phyloP scores from a whole-genome alignment of 805 yeast genomes.

The Myxozyma neotropica region DNA sequence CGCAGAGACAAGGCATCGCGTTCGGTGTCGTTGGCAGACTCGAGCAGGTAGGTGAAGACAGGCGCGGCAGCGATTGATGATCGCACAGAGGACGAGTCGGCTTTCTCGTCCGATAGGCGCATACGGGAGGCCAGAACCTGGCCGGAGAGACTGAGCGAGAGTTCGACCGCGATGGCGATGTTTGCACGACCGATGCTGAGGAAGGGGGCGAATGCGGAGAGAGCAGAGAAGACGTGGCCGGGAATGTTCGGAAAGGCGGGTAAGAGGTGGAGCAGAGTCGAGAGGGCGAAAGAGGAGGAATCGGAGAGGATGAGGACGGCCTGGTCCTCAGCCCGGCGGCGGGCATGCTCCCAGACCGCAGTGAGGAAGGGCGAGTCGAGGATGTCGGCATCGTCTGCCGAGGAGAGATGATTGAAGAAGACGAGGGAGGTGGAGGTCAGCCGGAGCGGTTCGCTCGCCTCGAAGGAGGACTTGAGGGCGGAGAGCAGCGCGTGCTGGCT shows the following conservation, averaged over 20 bases:
- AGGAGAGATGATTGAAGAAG: constrained; percentile 7
- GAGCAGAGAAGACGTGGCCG: constrained; percentile 42
- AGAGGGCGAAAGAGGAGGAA: constrained; percentile 11
- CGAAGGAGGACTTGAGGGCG: constrained; percentile 17
- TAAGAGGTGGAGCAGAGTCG: constrained; percentile 28
- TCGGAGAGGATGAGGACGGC: constrained; percentile 40
- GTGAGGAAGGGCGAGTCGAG: constrained; percentile 43
- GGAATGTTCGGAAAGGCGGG: constrained; percentile 44
- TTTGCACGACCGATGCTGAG: constrained; percentile 40
- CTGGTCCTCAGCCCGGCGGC: constrained; percentile 47
- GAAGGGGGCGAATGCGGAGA: constrained; percentile 45
- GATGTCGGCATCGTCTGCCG: constrained; percentile 1
- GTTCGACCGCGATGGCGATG: constrained; percentile 22
- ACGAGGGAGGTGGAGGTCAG: constrained; percentile 25
- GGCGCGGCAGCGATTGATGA: constrained; percentile 13
- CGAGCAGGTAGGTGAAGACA: constrained; percentile 18
- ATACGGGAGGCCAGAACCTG: constrained; percentile 29
- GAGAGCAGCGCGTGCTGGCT: constrained; percentile 16
- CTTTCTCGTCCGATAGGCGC: constrained; percentile 24
- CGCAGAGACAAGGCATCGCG: constrained; percentile 12
- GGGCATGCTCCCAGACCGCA: constrained; percentile 46
- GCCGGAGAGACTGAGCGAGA: constrained; percentile 27
- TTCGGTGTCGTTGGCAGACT: constrained; percentile 21
- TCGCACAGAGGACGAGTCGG: constrained; percentile 9
- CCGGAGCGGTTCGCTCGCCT: constrained; percentile 8